phyloP scores from a whole-genome alignment of 2,329 filamentous ascomycete genomes.

The Calonectria pseudoturangicola region DNA sequence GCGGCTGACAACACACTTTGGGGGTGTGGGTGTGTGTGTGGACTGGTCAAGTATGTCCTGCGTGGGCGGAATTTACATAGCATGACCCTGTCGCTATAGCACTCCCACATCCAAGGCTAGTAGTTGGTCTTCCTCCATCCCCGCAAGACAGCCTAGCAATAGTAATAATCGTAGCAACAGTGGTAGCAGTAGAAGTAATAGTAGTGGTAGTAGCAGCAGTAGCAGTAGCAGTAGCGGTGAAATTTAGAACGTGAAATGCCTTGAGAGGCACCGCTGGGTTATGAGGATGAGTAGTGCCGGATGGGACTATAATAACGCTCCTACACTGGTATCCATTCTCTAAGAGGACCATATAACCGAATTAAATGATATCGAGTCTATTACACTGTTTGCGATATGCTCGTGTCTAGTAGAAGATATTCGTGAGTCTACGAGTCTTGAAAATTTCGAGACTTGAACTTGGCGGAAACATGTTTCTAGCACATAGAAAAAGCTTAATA shows the following conservation, averaged over 20 bases:
- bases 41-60: neutral
- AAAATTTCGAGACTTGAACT: too few relatives aligned
- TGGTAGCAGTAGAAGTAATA: too few relatives aligned
- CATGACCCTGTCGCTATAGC: conserved; percentile 18
- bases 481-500: too few relatives aligned
- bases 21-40: neutral
- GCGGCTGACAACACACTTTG: neutral
- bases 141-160: neutral
- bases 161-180: too few relatives aligned
- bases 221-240: neutral
- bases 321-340: neutral
- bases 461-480: too few relatives aligned
- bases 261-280: too few relatives aligned
- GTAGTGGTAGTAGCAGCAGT: too few relatives aligned
- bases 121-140: too few relatives aligned
- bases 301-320: neutral
- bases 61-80: conserved; percentile 15
- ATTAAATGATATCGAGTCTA: neutral
- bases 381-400: neutral
- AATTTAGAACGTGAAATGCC: too few relatives aligned
- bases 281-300: neutral
- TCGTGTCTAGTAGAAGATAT: too few relatives aligned
- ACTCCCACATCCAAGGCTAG: conserved; percentile 4
- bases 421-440: too few relatives aligned
- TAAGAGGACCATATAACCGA: neutral